These are phyloP conservation scores for Pyrus pyrifolia DNA, from an alignment of 306 rosid species.

Conservation along the genomic window DNA sequence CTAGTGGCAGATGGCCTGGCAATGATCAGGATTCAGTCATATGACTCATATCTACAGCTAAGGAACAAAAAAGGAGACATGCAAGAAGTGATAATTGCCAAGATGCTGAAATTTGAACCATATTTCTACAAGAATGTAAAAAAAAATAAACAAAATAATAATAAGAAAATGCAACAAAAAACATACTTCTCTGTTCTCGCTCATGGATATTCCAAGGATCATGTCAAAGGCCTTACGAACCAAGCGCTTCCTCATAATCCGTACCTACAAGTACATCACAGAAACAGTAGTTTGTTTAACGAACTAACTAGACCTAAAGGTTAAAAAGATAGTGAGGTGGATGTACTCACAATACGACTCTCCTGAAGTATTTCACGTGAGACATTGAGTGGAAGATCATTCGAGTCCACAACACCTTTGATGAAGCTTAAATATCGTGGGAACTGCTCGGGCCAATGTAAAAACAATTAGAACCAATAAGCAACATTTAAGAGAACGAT, in stretches of 20 bases:
- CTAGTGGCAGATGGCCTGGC: neutral
- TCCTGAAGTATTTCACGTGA: constrained; percentile 99
- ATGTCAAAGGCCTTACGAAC: constrained; percentile 95
- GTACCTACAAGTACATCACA: constrained; percentile 54
- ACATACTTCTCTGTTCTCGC: constrained; percentile 76
- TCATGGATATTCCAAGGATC: constrained; percentile 93
- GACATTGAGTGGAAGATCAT: constrained; percentile 95
- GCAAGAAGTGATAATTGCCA: neutral
- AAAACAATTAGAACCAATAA: constrained; percentile 12
- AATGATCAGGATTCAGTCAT: neutral
- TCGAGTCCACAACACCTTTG: constrained; percentile 95
- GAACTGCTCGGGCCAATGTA: constrained; percentile 46
- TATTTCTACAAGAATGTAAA: neutral
- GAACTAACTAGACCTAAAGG: neutral
- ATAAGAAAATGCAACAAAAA: constrained; percentile 8
- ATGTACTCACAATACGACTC: constrained; percentile 73
- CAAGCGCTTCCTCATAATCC: constrained; percentile 89
- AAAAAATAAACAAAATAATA: constrained; percentile 5
- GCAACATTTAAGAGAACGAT: neutral
- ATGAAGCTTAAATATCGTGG: constrained; percentile 91
- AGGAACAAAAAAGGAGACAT: neutral
- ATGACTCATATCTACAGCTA: neutral
- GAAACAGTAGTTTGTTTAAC: constrained; percentile 4
- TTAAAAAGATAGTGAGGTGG: neutral
- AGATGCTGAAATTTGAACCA: neutral